Base-by-base conservation (phyloP, 1,284 basidiomycete genomes). In the Ganoderma lingzhi region DNA sequence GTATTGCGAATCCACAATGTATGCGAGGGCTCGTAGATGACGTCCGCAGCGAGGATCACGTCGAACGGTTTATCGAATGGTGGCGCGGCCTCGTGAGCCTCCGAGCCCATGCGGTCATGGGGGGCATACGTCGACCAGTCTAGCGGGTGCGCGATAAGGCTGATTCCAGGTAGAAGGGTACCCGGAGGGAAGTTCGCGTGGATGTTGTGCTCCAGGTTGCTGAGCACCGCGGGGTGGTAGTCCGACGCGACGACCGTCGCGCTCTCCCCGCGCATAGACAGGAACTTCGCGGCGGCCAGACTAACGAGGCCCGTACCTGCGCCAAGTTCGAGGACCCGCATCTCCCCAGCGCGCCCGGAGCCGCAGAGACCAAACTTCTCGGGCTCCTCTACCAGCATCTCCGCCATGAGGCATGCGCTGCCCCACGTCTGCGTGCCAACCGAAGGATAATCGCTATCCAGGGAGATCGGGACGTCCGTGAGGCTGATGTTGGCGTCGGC, bases 341-440 rank as follows among this genome's bases (percentile, higher is more conserved):
- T 77, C n/a, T 59, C 51, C 51, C 32, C 35, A 23, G 39, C 12
- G 19, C 44, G 30, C 12, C 23, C 64, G 12, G 23, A 65, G 17
- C 37, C 45, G 23, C 45, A 37, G 10, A 91, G 77, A 3, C 86
- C 86, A 75, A 93, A 94, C 2, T 74, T 73, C 0, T 70, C 76
- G 0, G 94, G 93, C 35, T 84, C 78, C 28, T 90, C 84, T 0
- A 88, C 86, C 64, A 97, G 88, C 80, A 92, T 87, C 75, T 96
- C 90, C 0, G 94, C 89, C 53, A 97, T 85, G 5, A 97, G 88
- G 73, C 93, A 95, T 0, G 94, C 93, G 5, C 90, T 88, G 1
- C 95, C 96, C 96, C 96, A 97, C 0, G 96, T 97, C 80, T 97
- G 95, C 23, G 95, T 92, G 6, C 96, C 96, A 23, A 96, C 92